Percentiles rank a stretch among this genome's conserved stretches.
phyloP scores from a whole-genome alignment of 2,329 filamentous ascomycete species.

The Didymella lethalis region DNA sequence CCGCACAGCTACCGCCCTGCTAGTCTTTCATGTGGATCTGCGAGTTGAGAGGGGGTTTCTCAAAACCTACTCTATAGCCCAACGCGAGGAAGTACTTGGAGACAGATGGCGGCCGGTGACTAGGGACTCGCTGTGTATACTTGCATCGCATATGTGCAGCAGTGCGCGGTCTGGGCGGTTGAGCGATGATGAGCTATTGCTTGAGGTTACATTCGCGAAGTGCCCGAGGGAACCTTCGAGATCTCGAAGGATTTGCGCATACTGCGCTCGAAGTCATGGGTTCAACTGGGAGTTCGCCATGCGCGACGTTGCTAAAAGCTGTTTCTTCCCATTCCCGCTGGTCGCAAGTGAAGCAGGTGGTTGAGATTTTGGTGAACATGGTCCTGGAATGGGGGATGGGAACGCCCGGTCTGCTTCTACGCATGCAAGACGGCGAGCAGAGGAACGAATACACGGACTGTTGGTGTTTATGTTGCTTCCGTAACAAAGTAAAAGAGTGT shows the following conservation, averaged over 20 bases:
- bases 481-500: neutral
- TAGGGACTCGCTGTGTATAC: neutral
- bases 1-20: neutral
- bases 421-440: neutral
- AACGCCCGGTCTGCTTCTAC: neutral
- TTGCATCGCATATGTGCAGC: neutral
- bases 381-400: neutral
- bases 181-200: neutral
- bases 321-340: neutral
- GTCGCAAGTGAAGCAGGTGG: neutral
- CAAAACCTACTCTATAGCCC: neutral
- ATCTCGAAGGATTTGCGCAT: neutral
- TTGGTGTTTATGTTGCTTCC: neutral
- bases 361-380: neutral
- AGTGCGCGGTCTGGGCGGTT: neutral
- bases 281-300: neutral
- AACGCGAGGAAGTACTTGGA: neutral
- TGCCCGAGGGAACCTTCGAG: neutral
- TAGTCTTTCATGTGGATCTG: neutral
- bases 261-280: neutral
- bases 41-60: neutral
- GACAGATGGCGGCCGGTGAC: neutral
- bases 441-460: neutral
- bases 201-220: neutral
- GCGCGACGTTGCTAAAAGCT: neutral